phyloP scores from a whole-genome alignment of 1,284 basidiomycete genomes.

The Irpex rosettiformis region DNA sequence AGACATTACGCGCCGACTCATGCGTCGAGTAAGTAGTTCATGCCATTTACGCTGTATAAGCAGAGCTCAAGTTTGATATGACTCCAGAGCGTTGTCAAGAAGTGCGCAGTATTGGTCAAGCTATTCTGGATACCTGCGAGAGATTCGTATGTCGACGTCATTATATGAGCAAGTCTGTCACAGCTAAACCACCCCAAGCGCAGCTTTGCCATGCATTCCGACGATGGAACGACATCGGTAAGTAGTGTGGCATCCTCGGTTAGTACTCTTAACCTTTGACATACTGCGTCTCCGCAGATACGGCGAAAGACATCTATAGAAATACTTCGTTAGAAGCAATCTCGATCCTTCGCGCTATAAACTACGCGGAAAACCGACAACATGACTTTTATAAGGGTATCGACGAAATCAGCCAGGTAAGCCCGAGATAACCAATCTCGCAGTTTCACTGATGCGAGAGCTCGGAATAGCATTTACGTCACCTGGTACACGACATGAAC shows the following conservation, averaged over 20 bases:
- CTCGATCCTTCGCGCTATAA: conserved; percentile 44
- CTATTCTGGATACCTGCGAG: conserved; percentile 76
- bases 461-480: background rate
- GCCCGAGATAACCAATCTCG: conserved; percentile 4
- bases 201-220: conserved; percentile 73
- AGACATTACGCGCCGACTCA: conserved; percentile 1
- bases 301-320: conserved; percentile 61
- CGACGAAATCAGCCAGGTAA: conserved; percentile 28
- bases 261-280: background rate
- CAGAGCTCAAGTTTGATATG: background rate
- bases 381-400: conserved; percentile 27
- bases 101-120: conserved; percentile 81
- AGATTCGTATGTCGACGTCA: conserved; percentile 52
- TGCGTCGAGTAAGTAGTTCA: conserved; percentile 29
- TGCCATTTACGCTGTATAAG: conserved; percentile 2
- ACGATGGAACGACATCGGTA: conserved; percentile 70
- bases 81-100: conserved; percentile 59
- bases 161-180: background rate
- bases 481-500: background rate
- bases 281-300: conserved; percentile 38
- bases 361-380: conserved; percentile 38
- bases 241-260: background rate
- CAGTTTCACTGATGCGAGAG: background rate
- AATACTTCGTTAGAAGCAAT: conserved; percentile 62
- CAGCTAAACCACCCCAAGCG: conserved; percentile 33